phyloP scores from a whole-genome alignment of 2,329 filamentous ascomycete genomes.

The Fusarium poae region DNA sequence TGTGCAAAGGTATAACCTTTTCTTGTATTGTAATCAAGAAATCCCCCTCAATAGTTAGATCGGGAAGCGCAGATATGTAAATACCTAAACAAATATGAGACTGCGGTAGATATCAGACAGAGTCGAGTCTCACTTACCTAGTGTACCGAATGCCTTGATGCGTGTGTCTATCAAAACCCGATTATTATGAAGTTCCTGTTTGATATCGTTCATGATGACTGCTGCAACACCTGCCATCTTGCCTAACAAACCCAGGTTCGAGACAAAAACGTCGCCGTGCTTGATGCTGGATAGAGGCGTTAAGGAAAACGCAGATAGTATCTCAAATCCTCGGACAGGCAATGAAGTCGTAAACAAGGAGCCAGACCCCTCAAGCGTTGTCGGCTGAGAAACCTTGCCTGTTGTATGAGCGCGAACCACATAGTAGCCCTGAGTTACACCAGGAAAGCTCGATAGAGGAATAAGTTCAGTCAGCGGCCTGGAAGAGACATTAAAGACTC shows the following conservation, averaged over 20 bases:
- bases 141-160: constrained; percentile 82
- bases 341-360: constrained; percentile 74
- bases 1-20: constrained; percentile 74
- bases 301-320: constrained; percentile 80
- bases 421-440: constrained; percentile 72
- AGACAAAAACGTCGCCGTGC: constrained; percentile 62
- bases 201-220: constrained; percentile 72
- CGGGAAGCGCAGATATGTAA: constrained; percentile 78
- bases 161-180: constrained; percentile 74
- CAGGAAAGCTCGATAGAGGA: constrained; percentile 78
- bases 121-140: constrained; percentile 65
- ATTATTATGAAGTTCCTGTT: constrained; percentile 63
- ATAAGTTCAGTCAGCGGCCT: constrained; percentile 76
- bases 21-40: constrained; percentile 83
- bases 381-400: constrained; percentile 70
- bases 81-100: constrained; percentile 62
- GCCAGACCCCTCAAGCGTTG: constrained; percentile 58
- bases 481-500: constrained; percentile 84
- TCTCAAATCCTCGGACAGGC: constrained; percentile 78
- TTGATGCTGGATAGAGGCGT: constrained; percentile 64
- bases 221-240: constrained; percentile 94
- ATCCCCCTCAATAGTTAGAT: constrained; percentile 70
- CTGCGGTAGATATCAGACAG: background rate
- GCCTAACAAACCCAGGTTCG: constrained; percentile 81
- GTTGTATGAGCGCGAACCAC: constrained; percentile 79